Base-by-base conservation (phyloP, 2,329 filamentous ascomycete species). In the Davidsoniella virescens region DNA sequence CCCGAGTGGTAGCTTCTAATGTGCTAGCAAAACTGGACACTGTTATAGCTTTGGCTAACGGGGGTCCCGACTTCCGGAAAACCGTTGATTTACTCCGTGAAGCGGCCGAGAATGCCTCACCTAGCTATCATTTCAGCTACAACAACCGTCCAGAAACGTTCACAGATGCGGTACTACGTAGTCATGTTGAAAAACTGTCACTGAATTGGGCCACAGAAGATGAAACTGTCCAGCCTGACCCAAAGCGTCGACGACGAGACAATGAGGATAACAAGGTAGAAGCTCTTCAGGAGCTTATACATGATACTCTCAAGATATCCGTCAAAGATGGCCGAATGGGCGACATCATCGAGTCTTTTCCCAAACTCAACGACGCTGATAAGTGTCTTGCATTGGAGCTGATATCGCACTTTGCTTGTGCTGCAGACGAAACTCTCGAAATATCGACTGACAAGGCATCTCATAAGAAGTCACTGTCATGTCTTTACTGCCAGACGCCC, bases 361-460 rank as follows among this genome's bases (percentile, higher is more conserved):
- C 66, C 10, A 59, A 62, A 12, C 61, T 77, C 4, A 56, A 67
- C 14, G 72, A 78, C 52, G 53, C 63, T 6, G 64, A 70, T 20
- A 72, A 75, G 58, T 76, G 71, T 56, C 66, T 67, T 33, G 63
- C 70, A 7, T 64, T 84, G 39, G 65, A 75, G 37, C 60, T 71
- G 9, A 59, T 87, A 12, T 75, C 78, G 2, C 70, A 69, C 45
- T 60, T 78, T 44, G 67, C 73, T 16, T 84, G 80, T 59, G 72
- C 71, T 14, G 65, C 68, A 12, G 70, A 74, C 51, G 65, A 66
- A 29, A 70, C 65, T 5, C 60, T 80, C 44, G 44, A 52, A 18
- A 40, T 55, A 12, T 23, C 44, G 3, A 26, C 18, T 12, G n/a
- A 47, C 10, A 10, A 37, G 16, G 29, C 46, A n/a, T 40, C 38